phyloP scores from a whole-genome alignment of 2,329 filamentous ascomycete genomes.

The Pestalotiopsis sp. region DNA sequence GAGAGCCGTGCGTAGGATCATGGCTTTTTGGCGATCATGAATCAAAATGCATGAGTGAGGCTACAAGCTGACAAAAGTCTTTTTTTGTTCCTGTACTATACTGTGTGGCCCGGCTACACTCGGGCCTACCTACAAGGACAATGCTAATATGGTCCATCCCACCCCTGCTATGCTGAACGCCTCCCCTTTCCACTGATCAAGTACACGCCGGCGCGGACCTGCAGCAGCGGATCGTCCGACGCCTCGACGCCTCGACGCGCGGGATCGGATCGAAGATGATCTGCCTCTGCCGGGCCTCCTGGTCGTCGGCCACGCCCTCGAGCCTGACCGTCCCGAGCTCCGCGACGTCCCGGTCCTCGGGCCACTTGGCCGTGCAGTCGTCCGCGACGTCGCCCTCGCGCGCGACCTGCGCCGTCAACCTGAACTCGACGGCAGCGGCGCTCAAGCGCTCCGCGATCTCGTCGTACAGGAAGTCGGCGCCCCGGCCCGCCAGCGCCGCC shows the following conservation, averaged over 20 bases:
- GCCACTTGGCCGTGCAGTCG: constrained; percentile 42
- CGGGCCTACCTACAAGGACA: not conserved
- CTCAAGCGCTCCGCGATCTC: constrained; percentile 41
- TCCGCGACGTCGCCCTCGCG: constrained; percentile 25
- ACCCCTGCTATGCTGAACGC: constrained; percentile 37
- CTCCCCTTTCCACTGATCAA: constrained; percentile 54
- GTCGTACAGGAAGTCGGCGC: constrained; percentile 46
- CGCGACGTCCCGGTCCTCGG: constrained; percentile 47
- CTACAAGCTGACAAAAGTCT: not conserved
- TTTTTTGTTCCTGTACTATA: too few relatives aligned
- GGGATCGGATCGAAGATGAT: constrained; percentile 61
- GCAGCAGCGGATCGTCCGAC: constrained; percentile 55
- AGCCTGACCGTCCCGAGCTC: constrained; percentile 50
- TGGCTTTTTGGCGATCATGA: not conserved
- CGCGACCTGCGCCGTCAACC: constrained; percentile 47
- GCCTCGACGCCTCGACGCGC: constrained; percentile 50
- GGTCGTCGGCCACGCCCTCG: constrained; percentile 37
- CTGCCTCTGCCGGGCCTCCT: constrained; percentile 46
- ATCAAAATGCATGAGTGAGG: not conserved
- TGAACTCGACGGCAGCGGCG: constrained; percentile 38
- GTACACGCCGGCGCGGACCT: constrained; percentile 56
- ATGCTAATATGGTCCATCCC: not conserved
- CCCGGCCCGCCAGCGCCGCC: constrained; percentile 36
- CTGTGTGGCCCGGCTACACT: too few relatives aligned
- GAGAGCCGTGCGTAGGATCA: not conserved